phyloP scores from a whole-genome alignment of 441 rosid species.

The Capsella rubella region DNA sequence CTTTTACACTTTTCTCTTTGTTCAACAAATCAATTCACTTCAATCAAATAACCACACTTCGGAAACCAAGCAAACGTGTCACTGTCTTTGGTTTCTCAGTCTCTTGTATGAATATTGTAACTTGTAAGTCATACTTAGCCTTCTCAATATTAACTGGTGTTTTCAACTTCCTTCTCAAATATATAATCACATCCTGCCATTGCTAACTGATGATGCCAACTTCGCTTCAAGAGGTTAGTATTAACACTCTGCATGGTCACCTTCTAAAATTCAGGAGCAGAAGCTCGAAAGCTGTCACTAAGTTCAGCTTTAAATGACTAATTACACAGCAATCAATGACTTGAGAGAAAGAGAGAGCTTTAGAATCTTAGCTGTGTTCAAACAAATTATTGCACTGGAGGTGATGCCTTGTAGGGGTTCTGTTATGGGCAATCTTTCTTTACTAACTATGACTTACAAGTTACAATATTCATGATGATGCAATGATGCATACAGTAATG shows the following conservation, averaged over 20 bases:
- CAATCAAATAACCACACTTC: not conserved
- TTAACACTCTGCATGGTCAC: constrained; percentile 44
- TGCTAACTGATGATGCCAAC: constrained; percentile 30
- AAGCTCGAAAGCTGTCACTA: not conserved
- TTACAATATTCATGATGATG: constrained; percentile 26
- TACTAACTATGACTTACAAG: constrained; percentile 30
- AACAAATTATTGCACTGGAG: not conserved
- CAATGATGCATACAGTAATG: constrained; percentile 24
- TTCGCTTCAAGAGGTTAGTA: constrained; percentile 78
- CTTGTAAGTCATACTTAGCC: not conserved
- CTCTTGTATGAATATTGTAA: not conserved
- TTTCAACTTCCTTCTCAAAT: not conserved
- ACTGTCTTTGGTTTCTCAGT: not conserved
- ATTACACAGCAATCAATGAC: not conserved
- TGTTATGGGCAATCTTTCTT: constrained; percentile 29
- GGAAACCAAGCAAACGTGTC: not conserved
- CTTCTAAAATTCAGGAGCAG: not conserved
- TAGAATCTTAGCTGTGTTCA: not conserved
- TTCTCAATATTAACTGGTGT: not conserved
- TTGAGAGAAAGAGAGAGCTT: not conserved
- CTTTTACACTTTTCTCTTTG: no score
- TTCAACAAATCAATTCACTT: no score
- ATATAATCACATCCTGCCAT: constrained; percentile 6
- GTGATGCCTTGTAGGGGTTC: constrained; percentile 7
- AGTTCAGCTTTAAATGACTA: constrained; percentile 1